A percentile compares a stretch with the other conserved stretches of the same genome.
These are phyloP conservation scores for Penicillium sp. DNA, from an alignment of 2,329 filamentous ascomycete species.

Conservation along the genomic window DNA sequence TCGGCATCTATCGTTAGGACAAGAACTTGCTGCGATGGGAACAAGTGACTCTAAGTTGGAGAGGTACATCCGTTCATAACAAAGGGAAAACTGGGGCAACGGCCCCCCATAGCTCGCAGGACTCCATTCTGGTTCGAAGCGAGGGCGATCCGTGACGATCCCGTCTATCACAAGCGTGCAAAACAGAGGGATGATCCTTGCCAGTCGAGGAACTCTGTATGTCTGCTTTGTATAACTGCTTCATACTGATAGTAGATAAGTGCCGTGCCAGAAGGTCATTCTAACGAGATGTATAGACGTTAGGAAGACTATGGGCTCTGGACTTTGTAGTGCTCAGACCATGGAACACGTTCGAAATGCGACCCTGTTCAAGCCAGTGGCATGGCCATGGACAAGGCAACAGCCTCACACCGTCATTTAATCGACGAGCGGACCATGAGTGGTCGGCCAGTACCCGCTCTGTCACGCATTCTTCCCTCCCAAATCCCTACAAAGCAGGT, in stretches of 20 bases:
- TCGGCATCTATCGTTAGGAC: constrained; percentile 1
- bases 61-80: not conserved
- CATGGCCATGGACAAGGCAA: not conserved
- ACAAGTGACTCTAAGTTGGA: not conserved
- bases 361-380: not conserved
- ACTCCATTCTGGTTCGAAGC: constrained; percentile 15
- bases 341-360: not conserved
- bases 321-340: not conserved
- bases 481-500: too few relatives aligned
- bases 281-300: not conserved
- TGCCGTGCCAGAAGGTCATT: not conserved
- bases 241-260: not conserved
- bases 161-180: not conserved
- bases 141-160: constrained; percentile 22
- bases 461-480: not conserved
- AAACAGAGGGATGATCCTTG: not conserved
- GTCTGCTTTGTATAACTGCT: not conserved
- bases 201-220: not conserved
- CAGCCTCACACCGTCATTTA: constrained; percentile 1
- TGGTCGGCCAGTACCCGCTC: not conserved
- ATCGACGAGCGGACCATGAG: not conserved
- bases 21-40: constrained; percentile 2
- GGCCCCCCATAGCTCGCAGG: constrained; percentile 7
- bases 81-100: constrained; percentile 13
- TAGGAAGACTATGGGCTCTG: not conserved